These are phyloP conservation scores for Pseudogymnoascus sp. DNA, from an alignment of 2,329 filamentous ascomycete species.

Conservation along the genomic window DNA sequence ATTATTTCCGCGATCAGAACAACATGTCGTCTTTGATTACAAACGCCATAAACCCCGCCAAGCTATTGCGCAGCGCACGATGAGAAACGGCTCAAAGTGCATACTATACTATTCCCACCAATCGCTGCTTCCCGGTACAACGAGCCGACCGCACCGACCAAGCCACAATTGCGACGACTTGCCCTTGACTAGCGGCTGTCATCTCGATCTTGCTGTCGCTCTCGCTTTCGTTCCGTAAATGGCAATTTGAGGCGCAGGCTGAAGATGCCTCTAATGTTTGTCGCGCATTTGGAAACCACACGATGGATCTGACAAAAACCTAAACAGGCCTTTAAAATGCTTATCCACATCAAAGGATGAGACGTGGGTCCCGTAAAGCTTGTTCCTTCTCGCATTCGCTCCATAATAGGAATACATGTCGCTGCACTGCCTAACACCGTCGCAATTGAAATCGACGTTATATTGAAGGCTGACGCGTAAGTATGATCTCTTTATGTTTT, in stretches of 20 bases:
- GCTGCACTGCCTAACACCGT: background rate
- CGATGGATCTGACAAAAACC: background rate
- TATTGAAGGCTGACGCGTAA: background rate
- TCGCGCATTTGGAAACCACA: background rate
- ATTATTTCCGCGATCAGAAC: background rate
- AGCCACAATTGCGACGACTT: background rate
- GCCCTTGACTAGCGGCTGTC: background rate
- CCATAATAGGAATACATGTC: background rate
- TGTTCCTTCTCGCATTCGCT: background rate
- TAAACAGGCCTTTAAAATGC: background rate
- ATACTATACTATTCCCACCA: background rate
- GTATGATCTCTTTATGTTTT: background rate
- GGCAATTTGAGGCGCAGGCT: background rate
- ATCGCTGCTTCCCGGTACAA: background rate
- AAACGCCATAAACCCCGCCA: background rate
- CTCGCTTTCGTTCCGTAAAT: background rate
- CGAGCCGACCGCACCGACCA: background rate
- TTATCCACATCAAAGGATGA: background rate
- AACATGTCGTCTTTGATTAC: background rate
- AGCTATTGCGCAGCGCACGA: background rate
- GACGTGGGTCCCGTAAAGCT: background rate
- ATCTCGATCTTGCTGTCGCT: background rate
- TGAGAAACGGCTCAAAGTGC: background rate
- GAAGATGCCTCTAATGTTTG: background rate
- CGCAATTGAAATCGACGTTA: background rate